A percentile compares a stretch with the other conserved stretches of the same genome.
Conservation (phyloP, 495 filamentous ascomycete genomes). For the Xylaria cubensis region DNA sequence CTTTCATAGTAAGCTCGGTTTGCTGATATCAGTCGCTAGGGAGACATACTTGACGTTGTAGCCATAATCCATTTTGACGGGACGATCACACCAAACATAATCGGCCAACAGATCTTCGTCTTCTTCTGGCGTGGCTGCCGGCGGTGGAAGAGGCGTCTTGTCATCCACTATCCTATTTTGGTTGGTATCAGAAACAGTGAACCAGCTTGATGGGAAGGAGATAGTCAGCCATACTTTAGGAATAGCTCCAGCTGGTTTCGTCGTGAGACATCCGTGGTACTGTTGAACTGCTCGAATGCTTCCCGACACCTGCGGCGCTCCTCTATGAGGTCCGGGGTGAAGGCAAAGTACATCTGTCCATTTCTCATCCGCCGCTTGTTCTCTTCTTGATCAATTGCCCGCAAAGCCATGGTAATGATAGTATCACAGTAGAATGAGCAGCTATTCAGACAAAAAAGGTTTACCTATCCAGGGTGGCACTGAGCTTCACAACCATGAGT, state of each 20-base stretch:
- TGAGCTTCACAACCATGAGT: neutral
- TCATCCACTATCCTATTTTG: constrained; percentile 62
- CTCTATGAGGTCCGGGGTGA: constrained; percentile 53
- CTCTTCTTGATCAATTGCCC: constrained; percentile 35
- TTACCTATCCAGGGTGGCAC: neutral
- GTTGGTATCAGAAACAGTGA: neutral
- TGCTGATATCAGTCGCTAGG: neutral
- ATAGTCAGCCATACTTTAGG: constrained; percentile 66
- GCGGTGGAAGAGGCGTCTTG: constrained; percentile 65
- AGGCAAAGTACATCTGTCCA: constrained; percentile 60
- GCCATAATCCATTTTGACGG: constrained; percentile 78
- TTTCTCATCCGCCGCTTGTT: constrained; percentile 56
- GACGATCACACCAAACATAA: constrained; percentile 74
- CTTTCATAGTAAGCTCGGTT: constrained; percentile 30
- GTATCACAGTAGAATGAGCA: neutral
- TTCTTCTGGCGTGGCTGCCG: constrained; percentile 56
- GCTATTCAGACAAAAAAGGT: neutral
- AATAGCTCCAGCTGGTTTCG: constrained; percentile 70
- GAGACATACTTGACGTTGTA: constrained; percentile 63
- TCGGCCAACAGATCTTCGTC: constrained; percentile 65
- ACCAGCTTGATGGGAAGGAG: neutral
- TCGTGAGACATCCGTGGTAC: constrained; percentile 60
- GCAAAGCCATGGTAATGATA: constrained; percentile 23
- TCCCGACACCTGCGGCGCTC: constrained; percentile 64
- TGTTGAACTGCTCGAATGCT: constrained; percentile 70